phyloP scores from a whole-genome alignment of 2,329 filamentous ascomycete genomes.

The Annulohypoxylon truncatum region DNA sequence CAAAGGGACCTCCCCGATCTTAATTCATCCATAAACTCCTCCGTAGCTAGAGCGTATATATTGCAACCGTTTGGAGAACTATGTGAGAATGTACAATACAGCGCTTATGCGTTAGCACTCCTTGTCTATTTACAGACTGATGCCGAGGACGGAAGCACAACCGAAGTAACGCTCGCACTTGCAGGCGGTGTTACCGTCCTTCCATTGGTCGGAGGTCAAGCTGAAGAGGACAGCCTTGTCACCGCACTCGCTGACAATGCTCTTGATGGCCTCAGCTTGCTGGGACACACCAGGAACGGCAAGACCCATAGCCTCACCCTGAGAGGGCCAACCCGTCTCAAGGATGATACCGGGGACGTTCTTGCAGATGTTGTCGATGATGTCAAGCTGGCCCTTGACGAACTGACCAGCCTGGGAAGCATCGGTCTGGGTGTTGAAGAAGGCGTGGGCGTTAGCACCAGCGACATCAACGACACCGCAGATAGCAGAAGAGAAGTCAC shows the following conservation, averaged over 20 bases:
- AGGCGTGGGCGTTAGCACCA: constrained; percentile 90
- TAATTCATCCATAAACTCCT: constrained; percentile 26
- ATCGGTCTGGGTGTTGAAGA: constrained; percentile 81
- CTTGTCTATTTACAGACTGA: constrained; percentile 34
- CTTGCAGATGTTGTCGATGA: constrained; percentile 78
- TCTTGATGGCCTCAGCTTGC: constrained; percentile 78
- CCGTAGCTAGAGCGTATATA: constrained; percentile 24
- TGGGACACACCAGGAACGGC: constrained; percentile 75
- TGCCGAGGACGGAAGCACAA: constrained; percentile 42
- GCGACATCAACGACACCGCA: constrained; percentile 82
- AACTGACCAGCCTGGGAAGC: constrained; percentile 79
- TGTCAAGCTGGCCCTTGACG: constrained; percentile 76
- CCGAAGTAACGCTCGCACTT: constrained; percentile 80
- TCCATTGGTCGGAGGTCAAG: constrained; percentile 84
- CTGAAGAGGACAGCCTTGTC: constrained; percentile 83
- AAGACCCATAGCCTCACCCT: constrained; percentile 75
- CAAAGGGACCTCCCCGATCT: constrained; percentile 28
- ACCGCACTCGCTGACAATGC: constrained; percentile 75
- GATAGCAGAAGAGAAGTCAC: constrained; percentile 67
- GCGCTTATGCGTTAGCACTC: constrained; percentile 1
- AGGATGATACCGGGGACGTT: constrained; percentile 74
- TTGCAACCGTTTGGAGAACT: constrained; percentile 37
- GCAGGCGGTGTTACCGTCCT: constrained; percentile 71
- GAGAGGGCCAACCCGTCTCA: constrained; percentile 89
- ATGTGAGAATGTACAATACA: constrained; percentile 38